Conservation (phyloP, 2,329 filamentous ascomycete species). For the Aspergillus sp. region DNA sequence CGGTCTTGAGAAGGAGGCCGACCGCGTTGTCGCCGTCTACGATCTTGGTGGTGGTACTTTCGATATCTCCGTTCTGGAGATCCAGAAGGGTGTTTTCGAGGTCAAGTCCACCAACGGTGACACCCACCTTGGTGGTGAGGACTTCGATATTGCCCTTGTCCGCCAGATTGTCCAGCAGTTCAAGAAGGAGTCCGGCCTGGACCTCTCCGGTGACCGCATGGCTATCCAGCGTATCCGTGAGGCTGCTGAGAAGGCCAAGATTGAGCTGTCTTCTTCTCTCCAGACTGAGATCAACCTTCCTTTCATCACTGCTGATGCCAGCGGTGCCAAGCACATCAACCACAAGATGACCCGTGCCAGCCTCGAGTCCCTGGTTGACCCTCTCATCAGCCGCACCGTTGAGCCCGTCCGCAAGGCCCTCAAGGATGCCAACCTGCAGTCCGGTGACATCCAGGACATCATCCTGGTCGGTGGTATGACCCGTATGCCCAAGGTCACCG, state of each 20-base stretch:
- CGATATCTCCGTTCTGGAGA: conserved; percentile 97
- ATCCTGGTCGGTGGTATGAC: conserved; percentile 99
- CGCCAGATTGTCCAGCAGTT: conserved; percentile 92
- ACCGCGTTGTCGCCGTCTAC: conserved; percentile 90
- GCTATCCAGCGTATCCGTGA: conserved; percentile 98
- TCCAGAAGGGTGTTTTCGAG: conserved; percentile 97
- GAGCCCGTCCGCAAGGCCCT: conserved; percentile 95
- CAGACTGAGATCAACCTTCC: conserved; percentile 98
- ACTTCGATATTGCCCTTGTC: conserved; percentile 94
- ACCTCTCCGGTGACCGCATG: conserved; percentile 91
- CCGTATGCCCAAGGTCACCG: conserved; percentile 96
- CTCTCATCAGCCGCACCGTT: conserved; percentile 80
- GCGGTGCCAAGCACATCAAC: conserved; percentile 98
- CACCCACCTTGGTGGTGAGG: conserved; percentile 96
- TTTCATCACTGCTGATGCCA: conserved; percentile 95
- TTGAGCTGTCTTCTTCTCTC: conserved; percentile 90
- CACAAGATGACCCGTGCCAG: conserved; percentile 87
- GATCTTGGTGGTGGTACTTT: conserved; percentile 98
- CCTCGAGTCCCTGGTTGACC: conserved; percentile 90
- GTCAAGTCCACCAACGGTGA: conserved; percentile 99
- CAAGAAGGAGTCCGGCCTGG: conserved; percentile 92
- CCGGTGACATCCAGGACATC: conserved; percentile 95
- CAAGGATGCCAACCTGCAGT: conserved; percentile 87
- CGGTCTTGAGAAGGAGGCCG: conserved; percentile 90
- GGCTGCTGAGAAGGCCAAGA: conserved; percentile 99